Percentiles rank a stretch among this genome's conserved stretches.
phyloP scores from a whole-genome alignment of 345 rosid genomes.

The Iberis pinnata region DNA sequence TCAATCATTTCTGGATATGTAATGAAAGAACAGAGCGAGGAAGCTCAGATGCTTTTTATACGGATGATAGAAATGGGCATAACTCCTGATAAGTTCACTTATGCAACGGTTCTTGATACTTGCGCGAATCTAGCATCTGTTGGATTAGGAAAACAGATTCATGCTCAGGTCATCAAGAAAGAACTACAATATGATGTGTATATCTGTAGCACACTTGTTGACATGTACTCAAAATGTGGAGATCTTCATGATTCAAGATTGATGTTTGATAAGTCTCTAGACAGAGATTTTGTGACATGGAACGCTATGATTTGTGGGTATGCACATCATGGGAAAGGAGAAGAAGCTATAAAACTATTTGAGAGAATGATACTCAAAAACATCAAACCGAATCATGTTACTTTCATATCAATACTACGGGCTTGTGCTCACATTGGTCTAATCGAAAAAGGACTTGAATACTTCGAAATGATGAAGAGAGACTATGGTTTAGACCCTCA shows the following conservation, averaged over 20 bases:
- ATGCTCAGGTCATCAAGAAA: slow-evolving; percentile 68
- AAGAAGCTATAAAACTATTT: slow-evolving; percentile 58
- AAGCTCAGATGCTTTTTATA: slow-evolving; percentile 62
- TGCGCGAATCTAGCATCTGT: slow-evolving; percentile 77
- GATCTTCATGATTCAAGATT: slow-evolving; percentile 59
- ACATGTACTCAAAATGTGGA: slow-evolving; percentile 97
- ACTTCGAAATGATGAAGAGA: slow-evolving; percentile 56
- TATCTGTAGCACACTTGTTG: slow-evolving; percentile 82
- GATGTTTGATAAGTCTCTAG: slow-evolving; percentile 58
- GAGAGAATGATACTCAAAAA: slow-evolving; percentile 49
- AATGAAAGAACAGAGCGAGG: slow-evolving; percentile 58
- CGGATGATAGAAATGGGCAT: slow-evolving; percentile 58
- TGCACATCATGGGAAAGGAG: slow-evolving; percentile 80
- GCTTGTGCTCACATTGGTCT: slow-evolving; percentile 88
- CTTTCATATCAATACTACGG: slow-evolving; percentile 84
- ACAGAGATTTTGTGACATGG: slow-evolving; percentile 81
- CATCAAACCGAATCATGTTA: slow-evolving; percentile 65
- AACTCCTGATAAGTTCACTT: slow-evolving; percentile 76
- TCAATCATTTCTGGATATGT: slow-evolving; percentile 81
- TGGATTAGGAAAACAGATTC: slow-evolving; percentile 83
- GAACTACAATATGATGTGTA: slow-evolving; percentile 65
- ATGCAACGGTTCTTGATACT: slow-evolving; percentile 73
- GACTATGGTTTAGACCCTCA: slow-evolving; percentile 62
- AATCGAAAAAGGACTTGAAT: slow-evolving; percentile 49
- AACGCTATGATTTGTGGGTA: slow-evolving; percentile 86